Evolutionary conservation across 2,329 filamentous ascomycete genomes (phyloP).

Genomic region (Fusarium mundagurra): DNA sequence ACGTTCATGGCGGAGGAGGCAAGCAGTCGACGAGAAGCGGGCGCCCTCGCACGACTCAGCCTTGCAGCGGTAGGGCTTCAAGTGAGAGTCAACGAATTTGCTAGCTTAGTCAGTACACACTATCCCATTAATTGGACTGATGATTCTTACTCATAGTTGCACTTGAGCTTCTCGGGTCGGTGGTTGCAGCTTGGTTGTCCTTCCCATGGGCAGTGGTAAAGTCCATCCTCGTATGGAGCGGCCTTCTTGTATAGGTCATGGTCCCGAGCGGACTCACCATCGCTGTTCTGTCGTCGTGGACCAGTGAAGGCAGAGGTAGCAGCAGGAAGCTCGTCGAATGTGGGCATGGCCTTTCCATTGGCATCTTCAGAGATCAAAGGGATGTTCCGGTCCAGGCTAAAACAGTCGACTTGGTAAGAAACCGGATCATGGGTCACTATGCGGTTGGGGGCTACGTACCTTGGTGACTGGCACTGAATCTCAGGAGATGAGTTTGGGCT

Average conservation of each 20-base stretch:
- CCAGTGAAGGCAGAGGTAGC: constrained; percentile 52
- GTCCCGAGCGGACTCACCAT: constrained; percentile 68
- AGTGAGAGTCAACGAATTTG: constrained; percentile 96
- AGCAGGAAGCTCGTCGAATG: constrained; percentile 45
- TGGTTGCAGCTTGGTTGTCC: constrained; percentile 79
- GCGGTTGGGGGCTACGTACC: constrained; percentile 54
- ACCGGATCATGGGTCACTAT: constrained; percentile 7
- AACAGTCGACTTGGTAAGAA: constrained; percentile 37
- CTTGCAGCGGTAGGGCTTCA: constrained; percentile 98
- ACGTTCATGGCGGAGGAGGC: constrained; percentile 91
- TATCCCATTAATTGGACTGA: not conserved
- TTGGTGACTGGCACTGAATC: constrained; percentile 61
- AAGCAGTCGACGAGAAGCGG: constrained; percentile 94
- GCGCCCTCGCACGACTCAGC: constrained; percentile 82
- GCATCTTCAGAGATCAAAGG: constrained; percentile 44
- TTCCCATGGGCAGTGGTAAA: constrained; percentile 93
- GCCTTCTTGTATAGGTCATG: constrained; percentile 78
- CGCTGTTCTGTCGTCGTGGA: constrained; percentile 59
- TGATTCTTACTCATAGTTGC: constrained; percentile 91
- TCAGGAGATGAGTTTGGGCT: constrained; percentile 60
- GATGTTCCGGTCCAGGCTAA: constrained; percentile 47
- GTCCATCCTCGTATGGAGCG: constrained; percentile 73
- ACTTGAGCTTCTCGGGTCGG: constrained; percentile 95
- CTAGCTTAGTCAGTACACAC: constrained; percentile 57
- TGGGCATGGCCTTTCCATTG: constrained; percentile 35